Evolutionary conservation across 352 stramenopile species (phyloP), one percentile per base, ranked within the genome.

Genomic region (Phytophthora colocasiae): DNA sequence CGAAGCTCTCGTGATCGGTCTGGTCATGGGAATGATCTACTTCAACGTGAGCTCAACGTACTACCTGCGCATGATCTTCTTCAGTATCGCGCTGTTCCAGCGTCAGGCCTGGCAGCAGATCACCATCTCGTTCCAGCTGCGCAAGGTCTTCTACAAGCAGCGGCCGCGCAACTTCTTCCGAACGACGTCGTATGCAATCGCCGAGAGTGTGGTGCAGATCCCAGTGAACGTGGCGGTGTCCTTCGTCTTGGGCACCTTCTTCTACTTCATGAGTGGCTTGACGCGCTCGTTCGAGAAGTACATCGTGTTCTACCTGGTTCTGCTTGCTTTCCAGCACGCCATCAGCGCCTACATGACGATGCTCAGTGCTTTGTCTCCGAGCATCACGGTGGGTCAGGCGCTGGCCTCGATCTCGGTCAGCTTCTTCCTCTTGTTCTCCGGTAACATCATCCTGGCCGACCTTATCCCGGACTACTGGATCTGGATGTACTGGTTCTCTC

Each of bases 261-360:
- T 89, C 68, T 98, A 98, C 73, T 98, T 92, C 60, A 96, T 97
- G 83, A 93, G 92, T 58, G 92, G 92, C 1, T 64, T 97, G 31
- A 83, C 73, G 11, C 59, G 58, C 0, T 72, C 82, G 39, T 83
- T 89, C 40, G 66, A 76, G 40, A 87, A 87, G 59, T 97, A 87
- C 66, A 78, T 97, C 41, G 79, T 92, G 36, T 97, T 88, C 56
- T 73, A 93, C 63, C 50, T 83, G 1, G 81, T 96, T 45, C 66
- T 97, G 9, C 71, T 95, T 24, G 69, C 68, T 0, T 97, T 97
- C 71, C 76, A 89, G 63, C 83, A 91, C 44, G 80, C 80, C 11
- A 89, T 91, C 17, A 72, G 77, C 15, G 79, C 80, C 0, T 91
- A 86, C 65, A 87, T 91, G 73, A 91, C 75, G 45, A 61, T 91